Evolutionary conservation across 2,329 filamentous ascomycete genomes (phyloP).

Genomic region (Fusarium sambucinum): DNA sequence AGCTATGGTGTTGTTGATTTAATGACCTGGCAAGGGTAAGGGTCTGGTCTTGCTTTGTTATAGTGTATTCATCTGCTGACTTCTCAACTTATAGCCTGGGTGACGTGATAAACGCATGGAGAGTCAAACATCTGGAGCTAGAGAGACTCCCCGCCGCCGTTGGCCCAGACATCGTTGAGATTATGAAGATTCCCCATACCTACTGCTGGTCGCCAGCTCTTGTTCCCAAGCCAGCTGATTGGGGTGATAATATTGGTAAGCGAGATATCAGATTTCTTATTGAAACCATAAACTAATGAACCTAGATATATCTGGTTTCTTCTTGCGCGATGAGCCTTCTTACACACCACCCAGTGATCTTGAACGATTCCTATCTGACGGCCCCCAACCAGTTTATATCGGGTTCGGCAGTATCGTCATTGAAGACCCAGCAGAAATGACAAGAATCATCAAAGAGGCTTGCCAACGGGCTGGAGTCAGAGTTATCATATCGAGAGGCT

Average conservation of each 20-base stretch:
- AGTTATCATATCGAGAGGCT: slow-evolving; percentile 78
- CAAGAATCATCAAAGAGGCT: slow-evolving; percentile 77
- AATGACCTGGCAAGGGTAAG: slow-evolving; percentile 85
- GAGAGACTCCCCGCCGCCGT: slow-evolving; percentile 82
- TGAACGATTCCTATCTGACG: slow-evolving; percentile 65
- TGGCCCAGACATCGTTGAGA: slow-evolving; percentile 78
- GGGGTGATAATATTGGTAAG: slow-evolving; percentile 73
- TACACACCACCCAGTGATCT: slow-evolving; percentile 69
- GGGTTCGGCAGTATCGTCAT: slow-evolving; percentile 82
- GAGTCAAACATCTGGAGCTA: slow-evolving; percentile 73
- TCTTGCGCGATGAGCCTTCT: slow-evolving; percentile 73
- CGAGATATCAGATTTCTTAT: neutral
- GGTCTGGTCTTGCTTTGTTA: rapidly evolving
- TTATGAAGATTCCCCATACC: slow-evolving; percentile 78
- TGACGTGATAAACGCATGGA: slow-evolving; percentile 80
- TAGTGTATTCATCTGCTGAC: rapidly evolving
- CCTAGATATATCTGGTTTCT: slow-evolving; percentile 74
- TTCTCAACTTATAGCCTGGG: slow-evolving; percentile 60
- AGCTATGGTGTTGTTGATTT: slow-evolving; percentile 83
- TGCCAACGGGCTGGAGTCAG: slow-evolving; percentile 73
- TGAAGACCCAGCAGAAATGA: slow-evolving; percentile 75
- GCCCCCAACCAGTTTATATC: slow-evolving; percentile 74
- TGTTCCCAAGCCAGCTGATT: slow-evolving; percentile 75
- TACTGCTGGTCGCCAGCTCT: slow-evolving; percentile 78
- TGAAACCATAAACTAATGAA: rapidly evolving